Conservation (phyloP, 1,284 basidiomycete genomes). For the Naganishia sp. region DNA sequence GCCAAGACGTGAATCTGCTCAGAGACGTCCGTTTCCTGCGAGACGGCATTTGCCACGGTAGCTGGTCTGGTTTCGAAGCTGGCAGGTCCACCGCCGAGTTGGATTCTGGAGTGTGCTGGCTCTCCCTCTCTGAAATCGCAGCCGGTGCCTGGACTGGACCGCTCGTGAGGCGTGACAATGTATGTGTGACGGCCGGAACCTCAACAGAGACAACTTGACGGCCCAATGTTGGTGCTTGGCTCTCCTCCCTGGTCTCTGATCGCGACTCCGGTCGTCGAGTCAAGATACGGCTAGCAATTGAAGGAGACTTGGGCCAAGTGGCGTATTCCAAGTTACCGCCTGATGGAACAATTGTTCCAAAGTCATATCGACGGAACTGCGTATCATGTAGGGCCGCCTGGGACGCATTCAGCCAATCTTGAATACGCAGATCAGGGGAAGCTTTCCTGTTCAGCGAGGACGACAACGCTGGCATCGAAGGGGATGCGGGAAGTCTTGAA, state of each 20-base stretch:
- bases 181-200: too few relatives aligned
- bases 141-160: too few relatives aligned
- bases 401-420: constrained; percentile 24
- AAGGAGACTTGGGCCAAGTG: too few relatives aligned
- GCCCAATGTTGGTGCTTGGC: too few relatives aligned
- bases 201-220: too few relatives aligned
- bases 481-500: constrained; percentile 13
- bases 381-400: constrained; percentile 10
- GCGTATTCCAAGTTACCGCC: too few relatives aligned
- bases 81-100: not conserved
- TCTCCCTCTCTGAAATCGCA: not conserved
- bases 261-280: too few relatives aligned
- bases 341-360: not conserved
- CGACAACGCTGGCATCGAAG: constrained; percentile 28
- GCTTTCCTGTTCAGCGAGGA: not conserved
- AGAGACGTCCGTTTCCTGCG: constrained; percentile 10
- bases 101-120: not conserved
- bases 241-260: too few relatives aligned
- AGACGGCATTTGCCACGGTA: not conserved
- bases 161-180: too few relatives aligned
- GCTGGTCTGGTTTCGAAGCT: not conserved
- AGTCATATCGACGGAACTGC: constrained; percentile 1
- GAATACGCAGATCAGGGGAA: constrained; percentile 10
- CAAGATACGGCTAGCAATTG: too few relatives aligned
- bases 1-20: constrained; percentile 18